Base-by-base conservation (phyloP, 176 grass and related monocot species). In the Canna indica region DNA sequence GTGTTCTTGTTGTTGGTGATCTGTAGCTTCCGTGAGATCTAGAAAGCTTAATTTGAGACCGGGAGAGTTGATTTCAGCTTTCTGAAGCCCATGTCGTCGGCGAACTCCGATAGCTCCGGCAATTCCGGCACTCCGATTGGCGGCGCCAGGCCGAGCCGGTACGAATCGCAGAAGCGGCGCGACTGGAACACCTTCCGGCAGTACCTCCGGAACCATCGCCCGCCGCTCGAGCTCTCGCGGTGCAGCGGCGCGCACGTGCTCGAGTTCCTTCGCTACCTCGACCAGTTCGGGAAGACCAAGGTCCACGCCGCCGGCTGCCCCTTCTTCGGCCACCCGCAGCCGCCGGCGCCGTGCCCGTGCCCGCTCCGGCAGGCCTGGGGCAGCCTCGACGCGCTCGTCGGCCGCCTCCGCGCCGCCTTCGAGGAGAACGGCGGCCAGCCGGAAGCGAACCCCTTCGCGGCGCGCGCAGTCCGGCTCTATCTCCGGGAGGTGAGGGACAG, bases 201-300 rank as follows among this genome's bases (percentile, higher is more conserved):
- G 84, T 91, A 91, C 69, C 79, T 91, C n/a, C 81, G 81, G 34
- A 91, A 91, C 81, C 88, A 87, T 73, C 88, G 88, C 4, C 88
- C 88, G 76, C 88, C 88, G 64, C 81, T 91, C 64, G 81, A 81
- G 78, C 84, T 91, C 11, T 13, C 73, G 1, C 88, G 88, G 7
- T 91, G 88, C 88, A 91, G 88, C 81, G 88, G 88, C 42, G 88
- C 88, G 1, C 84, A 91, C 76, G 88, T 91, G 33, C 84, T 91
- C 0, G 88, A 87, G 73, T 91, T 91, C 84, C 81, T 91, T 29
- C 84, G 88, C 58, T 91, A 87, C 81, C 84, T 91, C 0, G 84
- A 91, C 81, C 88, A 91, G 78, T 91, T 91, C 73, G 88, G 88
- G 47, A 91, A 91, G 84, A 91, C 88, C 29, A 87, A 91, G 81